Evolutionary conservation across 495 filamentous ascomycete genomes (phyloP).

Genomic region (Penicillium atrosanguineum): DNA sequence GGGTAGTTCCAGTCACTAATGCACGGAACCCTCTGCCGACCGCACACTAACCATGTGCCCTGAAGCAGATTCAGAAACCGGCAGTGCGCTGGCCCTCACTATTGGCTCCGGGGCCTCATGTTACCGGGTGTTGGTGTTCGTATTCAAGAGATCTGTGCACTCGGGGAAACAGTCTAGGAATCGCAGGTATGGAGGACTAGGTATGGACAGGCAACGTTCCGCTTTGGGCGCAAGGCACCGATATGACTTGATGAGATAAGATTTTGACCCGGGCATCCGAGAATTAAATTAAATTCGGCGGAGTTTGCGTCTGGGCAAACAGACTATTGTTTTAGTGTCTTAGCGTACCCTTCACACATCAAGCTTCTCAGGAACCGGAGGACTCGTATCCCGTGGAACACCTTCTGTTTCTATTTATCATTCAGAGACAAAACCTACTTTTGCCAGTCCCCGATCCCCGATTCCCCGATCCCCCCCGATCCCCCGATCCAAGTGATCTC

Average conservation of each 20-base stretch:
- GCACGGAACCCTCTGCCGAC: constrained; percentile 23
- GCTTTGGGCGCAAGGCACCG: neutral
- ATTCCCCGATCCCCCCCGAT: neutral
- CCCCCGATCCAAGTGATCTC: neutral
- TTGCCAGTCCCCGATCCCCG: neutral
- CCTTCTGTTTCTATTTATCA: too few species aligned
- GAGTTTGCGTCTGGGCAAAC: neutral
- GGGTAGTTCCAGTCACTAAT: constrained; percentile 3
- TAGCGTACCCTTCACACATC: neutral
- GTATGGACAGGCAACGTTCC: neutral
- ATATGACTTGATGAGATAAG: neutral
- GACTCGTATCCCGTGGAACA: too few species aligned
- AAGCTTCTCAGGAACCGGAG: neutral
- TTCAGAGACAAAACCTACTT: neutral
- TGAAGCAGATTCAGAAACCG: neutral
- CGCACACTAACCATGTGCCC: constrained; percentile 1
- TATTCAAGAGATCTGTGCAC: neutral
- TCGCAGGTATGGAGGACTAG: too few species aligned
- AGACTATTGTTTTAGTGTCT: neutral
- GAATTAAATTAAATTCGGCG: neutral
- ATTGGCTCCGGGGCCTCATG: constrained; percentile 6
- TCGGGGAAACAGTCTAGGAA: neutral
- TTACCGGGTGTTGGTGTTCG: neutral
- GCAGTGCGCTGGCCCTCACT: neutral
- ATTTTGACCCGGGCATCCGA: neutral